Base-by-base conservation (phyloP, 106 monocot genomes). In the Phalaenopsis equestris region DNA sequence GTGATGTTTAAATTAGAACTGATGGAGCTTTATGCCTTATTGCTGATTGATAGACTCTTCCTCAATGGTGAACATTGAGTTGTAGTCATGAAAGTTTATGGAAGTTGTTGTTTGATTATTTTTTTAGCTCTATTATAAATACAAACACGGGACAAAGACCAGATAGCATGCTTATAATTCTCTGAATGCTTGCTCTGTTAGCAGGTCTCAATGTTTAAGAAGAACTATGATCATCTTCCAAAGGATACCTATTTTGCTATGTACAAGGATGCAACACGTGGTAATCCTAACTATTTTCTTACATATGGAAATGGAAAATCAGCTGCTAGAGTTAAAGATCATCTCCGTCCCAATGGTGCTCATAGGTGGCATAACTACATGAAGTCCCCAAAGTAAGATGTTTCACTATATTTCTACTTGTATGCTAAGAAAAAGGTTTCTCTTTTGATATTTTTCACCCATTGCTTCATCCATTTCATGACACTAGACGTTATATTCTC, bases 241-340 rank as follows among this genome's bases (percentile, higher is more conserved):
- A 94, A 91, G 79, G 98, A 94, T 73, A 91, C 90, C 6, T 98
- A 98, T 83, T 98, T 98, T 81, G 85, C 89, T 56, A 78, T 94
- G 88, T 98, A 94, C 83, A 94, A 98, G 81, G 98, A 94, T 79
- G 92, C 98, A 78, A 94, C 98, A 47, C 92, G 94, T 84, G 94
- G 92, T 46, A 98, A 94, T 78, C 98, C 98, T 37, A 98, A 98
- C 72, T 98, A 98, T 83, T 98, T 98, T 81, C 87, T 98, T 43
- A 94, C 98, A n/a, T 98, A 98, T 80, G 98, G 94, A 46, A 98
- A 98, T 91, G 94, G 98, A 83, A 98, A 98, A 85, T 94, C 98
- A 74, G 98, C 98, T 82, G 98, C 98, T 52, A 83, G 98, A 68
- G 76, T 98, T 86, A 88, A 91, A 84, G 91, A 94, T 82, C 84